Evolutionary conservation across 2,329 filamentous ascomycete species (phyloP).

Genomic region (Cercospora canescens): DNA sequence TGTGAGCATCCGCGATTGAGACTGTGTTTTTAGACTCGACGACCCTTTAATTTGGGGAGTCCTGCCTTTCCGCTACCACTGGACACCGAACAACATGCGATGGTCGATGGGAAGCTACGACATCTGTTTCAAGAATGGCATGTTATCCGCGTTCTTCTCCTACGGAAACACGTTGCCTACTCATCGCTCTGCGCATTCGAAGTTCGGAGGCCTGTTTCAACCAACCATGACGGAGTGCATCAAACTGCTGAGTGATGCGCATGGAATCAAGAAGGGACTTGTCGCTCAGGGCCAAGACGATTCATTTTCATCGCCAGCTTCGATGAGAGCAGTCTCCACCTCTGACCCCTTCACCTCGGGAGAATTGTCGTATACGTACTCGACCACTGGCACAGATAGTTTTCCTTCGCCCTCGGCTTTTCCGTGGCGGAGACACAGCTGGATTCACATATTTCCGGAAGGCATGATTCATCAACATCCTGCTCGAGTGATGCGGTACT

Average conservation of each 20-base stretch:
- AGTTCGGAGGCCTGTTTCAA: conserved; percentile 82
- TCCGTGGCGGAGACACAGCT: conserved; percentile 68
- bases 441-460: conserved; percentile 96
- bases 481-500: conserved; percentile 81
- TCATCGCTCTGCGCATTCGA: conserved; percentile 76
- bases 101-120: conserved; percentile 94
- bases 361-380: conserved; percentile 57
- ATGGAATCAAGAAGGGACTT: conserved; percentile 5
- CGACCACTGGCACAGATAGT: conserved; percentile 65
- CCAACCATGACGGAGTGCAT: conserved; percentile 85
- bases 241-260: conserved; percentile 67
- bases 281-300: background rate
- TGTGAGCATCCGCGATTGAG: background rate
- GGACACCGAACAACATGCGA: conserved; percentile 72
- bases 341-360: conserved; percentile 58
- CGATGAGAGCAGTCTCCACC: conserved; percentile 23
- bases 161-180: conserved; percentile 88
- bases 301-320: conserved; percentile 7
- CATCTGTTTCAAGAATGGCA: conserved; percentile 90
- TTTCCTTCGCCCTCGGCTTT: conserved; percentile 74
- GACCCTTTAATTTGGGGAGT: conserved; percentile 94
- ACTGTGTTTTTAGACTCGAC: conserved; percentile 65
- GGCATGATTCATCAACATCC: conserved; percentile 89
- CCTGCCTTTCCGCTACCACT: conserved; percentile 71
- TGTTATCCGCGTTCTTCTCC: conserved; percentile 74